Percentiles rank a stretch among this genome's conserved stretches.
phyloP scores from a whole-genome alignment of 768 basidiomycete species.

The Agaricus sinodeliciosus region DNA sequence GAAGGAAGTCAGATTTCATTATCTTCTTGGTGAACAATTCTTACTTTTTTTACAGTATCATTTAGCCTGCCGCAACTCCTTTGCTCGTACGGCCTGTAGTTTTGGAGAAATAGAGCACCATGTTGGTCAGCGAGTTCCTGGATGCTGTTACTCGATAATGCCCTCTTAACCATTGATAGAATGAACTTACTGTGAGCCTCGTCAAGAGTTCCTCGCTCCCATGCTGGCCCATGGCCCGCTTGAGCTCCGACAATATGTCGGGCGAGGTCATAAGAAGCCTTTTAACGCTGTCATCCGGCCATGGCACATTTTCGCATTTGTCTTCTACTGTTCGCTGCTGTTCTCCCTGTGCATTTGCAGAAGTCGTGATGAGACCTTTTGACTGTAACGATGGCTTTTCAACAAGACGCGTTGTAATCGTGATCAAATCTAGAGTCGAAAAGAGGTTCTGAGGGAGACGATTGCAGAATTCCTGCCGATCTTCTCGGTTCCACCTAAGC shows the following conservation, averaged over 20 bases:
- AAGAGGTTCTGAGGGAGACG: not conserved
- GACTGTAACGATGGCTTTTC: not conserved
- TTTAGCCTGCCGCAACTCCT: not conserved
- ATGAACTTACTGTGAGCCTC: not conserved
- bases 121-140: constrained; percentile 2
- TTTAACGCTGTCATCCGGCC: not conserved
- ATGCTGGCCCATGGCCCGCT: not conserved
- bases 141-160: not conserved
- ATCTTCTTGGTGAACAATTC: not conserved
- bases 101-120: not conserved
- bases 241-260: not conserved
- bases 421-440: not conserved
- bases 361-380: not conserved
- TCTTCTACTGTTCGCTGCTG: not conserved
- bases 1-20: not conserved
- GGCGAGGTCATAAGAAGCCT: not conserved
- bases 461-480: constrained; percentile 7
- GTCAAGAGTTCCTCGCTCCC: not conserved
- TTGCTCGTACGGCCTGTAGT: not conserved
- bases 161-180: not conserved
- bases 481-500: not conserved
- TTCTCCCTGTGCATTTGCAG: not conserved
- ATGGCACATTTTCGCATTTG: not conserved
- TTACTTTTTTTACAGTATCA: not conserved
- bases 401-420: not conserved